Conservation (phyloP, 306 rosid genomes). For the Rosa lucieae region DNA sequence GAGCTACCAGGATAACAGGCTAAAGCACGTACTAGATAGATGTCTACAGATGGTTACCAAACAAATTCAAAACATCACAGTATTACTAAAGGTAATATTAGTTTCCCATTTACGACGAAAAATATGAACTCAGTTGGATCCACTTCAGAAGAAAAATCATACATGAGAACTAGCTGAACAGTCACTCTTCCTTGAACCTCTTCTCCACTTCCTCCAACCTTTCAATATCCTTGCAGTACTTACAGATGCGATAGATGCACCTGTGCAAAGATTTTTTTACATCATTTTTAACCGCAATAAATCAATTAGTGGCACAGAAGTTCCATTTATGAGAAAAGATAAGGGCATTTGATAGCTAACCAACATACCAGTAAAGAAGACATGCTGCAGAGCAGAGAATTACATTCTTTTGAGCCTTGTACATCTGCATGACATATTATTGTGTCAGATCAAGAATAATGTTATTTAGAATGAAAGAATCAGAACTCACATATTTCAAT, state of each 20-base stretch:
- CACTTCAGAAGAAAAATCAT: constrained; percentile 6
- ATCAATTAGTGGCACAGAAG: background rate
- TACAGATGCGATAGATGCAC: constrained; percentile 69
- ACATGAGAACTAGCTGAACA: background rate
- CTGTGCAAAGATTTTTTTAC: constrained; percentile 47
- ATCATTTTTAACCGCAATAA: background rate
- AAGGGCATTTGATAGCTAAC: constrained; percentile 10
- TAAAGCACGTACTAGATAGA: constrained; percentile 8
- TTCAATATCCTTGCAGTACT: constrained; percentile 71
- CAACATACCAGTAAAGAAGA: constrained; percentile 80
- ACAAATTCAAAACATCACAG: background rate
- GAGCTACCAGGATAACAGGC: background rate
- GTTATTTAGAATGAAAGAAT: background rate
- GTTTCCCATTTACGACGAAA: background rate
- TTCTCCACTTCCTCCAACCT: constrained; percentile 87
- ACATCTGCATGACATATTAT: constrained; percentile 52
- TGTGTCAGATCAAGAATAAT: constrained; percentile 3
- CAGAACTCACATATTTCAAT: background rate
- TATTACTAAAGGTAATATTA: background rate
- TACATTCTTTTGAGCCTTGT: constrained; percentile 94
- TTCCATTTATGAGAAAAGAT: background rate
- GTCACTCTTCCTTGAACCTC: constrained; percentile 68
- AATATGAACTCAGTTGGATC: constrained; percentile 1
- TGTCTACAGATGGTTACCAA: background rate
- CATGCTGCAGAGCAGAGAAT: constrained; percentile 71